Evolutionary conservation across 1,284 basidiomycete species (phyloP), one percentile per base, ranked within the genome.

Genomic region (Cryptococcus amylolentus): DNA sequence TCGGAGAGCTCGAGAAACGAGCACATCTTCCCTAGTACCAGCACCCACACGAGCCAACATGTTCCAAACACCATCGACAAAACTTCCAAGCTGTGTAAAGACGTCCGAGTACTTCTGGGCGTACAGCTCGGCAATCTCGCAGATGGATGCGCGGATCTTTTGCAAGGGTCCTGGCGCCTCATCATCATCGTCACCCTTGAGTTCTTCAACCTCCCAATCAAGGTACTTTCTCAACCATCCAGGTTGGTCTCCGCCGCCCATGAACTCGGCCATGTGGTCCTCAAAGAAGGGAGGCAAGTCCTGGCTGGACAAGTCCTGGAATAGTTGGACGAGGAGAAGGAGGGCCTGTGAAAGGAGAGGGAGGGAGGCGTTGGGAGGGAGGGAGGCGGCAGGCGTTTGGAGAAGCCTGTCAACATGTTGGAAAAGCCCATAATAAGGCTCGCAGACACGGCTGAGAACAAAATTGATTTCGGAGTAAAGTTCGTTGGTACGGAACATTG

Each of bases 261-360:
- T 94, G 73, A 93, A 94, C 58, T 88, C 83, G 9, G 82, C 79
- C 61, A 96, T 85, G 44, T 87, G 81, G 71, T 98, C 95, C 72
- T 99, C 95, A 67, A 99, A 88, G 62, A 87, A 88, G 9, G 93
- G 93, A 5, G 95, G 94, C 23, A 98, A 80, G 76, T 99, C 95
- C 66, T 98, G 96, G 63, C 89, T 91, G 1, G 89, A 91, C 57
- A 98, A 84, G 75, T 98, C 96, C 69, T 95, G 88, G 79, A 88
- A 98, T 35, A 98, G 84, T 51, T 95, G 90, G 16, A 91, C 81
- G 5, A 96, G 81, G 5, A 90, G 80, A 13, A 87, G 83, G 80
- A 93, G 86, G 0, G 84, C 83, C 66, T 89, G 87, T 0, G 88
- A 86, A 16, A 91, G 77, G 35, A 77, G 66, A 3, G 66, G 68